Evolutionary conservation across 345 rosid species (phyloP).

Genomic region (Dimocarpus longan): DNA sequence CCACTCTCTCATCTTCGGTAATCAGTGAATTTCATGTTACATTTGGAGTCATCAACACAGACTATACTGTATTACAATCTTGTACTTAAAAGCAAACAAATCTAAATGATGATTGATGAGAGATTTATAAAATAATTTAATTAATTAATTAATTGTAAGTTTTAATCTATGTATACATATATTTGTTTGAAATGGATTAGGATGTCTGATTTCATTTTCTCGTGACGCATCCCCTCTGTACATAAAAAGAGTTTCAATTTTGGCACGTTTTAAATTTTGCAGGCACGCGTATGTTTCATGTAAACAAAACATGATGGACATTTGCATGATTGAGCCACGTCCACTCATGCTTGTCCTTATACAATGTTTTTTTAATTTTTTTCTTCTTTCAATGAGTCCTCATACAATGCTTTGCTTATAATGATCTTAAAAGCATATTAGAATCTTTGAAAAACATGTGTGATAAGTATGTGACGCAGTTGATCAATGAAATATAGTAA

Average conservation of each 20-base stretch:
- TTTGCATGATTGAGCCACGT: neutral
- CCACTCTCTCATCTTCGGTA: neutral
- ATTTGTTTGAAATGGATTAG: no score
- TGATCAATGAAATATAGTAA: neutral
- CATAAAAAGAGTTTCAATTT: neutral
- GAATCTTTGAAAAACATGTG: neutral
- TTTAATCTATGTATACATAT: neutral
- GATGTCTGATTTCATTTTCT: neutral
- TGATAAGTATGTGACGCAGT: neutral
- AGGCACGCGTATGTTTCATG: neutral
- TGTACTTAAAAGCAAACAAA: neutral
- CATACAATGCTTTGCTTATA: no score
- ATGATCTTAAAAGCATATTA: no score
- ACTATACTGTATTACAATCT: neutral
- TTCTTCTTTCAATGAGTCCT: no score
- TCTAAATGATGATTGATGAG: neutral
- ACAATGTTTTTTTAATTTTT: neutral
- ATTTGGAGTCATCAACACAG: constrained; percentile 14
- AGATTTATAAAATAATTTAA: neutral
- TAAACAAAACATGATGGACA: neutral
- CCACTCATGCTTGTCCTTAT: neutral
- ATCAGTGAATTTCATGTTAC: constrained; percentile 11
- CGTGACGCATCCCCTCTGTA: neutral
- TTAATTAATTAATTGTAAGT: neutral
- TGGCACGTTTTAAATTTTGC: constrained; percentile 12